Evolutionary conservation across 257 asterid genomes (phyloP), one percentile per base, ranked within the genome.

Genomic region (Fraxinus cuspidata): DNA sequence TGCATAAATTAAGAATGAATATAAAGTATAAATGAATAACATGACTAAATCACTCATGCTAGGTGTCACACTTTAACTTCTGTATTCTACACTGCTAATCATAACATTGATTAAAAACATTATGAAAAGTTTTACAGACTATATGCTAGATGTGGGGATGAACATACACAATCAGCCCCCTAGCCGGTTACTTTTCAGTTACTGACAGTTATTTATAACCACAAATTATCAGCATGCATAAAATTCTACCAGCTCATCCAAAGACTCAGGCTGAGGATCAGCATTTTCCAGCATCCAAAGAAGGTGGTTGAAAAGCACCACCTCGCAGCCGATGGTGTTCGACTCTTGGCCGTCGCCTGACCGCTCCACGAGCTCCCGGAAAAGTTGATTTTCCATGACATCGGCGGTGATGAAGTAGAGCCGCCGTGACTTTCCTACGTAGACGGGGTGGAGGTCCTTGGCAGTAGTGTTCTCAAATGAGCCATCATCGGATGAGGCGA

Each of bases 341-440:
- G 85, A 80, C 0, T 85, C 88, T 11, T 78, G 85, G 49, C 49
- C 80, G 3, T 70, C 78, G 21, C 80, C 79, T 72, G 87, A 79
- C 51, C 85, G 83, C 27, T 85, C 90, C 40, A 86, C 86, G 40
- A 93, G 97, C 82, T 93, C 98, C 4, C 96, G 93, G 87, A 95
- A 87, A 10, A 95, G 86, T 0, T 97, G 99, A 74, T 95, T 89
- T 19, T 89, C 92, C 79, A 90, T 82, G 31, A 93, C 93, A 51
- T 91, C 94, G 79, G 98, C 78, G 84, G 90, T 74, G 70, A 95
- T 80, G 34, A 93, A 87, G 78, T 95, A 95, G 11, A 94, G 90
- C 70, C 99, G 92, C 28, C 96, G 88, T 0, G 99, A 91, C 76
- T 95, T 95, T 0, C 99, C 99, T 27, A 95, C 99, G 83, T 85